Evolutionary conservation across 129 eudicot genomes (phyloP).

Genomic region (Helichrysum umbraculigerum): DNA sequence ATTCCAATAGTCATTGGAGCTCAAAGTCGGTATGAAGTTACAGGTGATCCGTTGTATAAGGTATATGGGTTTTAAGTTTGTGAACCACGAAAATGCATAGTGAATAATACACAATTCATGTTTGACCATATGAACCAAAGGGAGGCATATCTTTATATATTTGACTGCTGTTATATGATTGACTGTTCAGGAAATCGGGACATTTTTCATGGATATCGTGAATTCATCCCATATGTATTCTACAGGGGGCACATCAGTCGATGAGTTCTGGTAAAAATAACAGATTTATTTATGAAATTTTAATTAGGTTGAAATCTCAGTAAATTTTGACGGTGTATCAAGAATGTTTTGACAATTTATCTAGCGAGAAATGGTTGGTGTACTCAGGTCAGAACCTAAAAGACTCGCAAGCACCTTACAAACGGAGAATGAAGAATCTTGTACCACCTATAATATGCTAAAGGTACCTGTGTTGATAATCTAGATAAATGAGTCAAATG

Average conservation of each 20-base stretch:
- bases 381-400: constrained; percentile 74
- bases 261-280: constrained; percentile 69
- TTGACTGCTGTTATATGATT: constrained; percentile 12
- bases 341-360: constrained; percentile 14
- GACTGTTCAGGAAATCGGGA: constrained; percentile 76
- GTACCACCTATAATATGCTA: constrained; percentile 96
- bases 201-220: constrained; percentile 71
- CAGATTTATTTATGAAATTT: not conserved
- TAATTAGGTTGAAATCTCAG: not conserved
- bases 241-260: constrained; percentile 87
- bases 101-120: not conserved
- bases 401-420: constrained; percentile 60
- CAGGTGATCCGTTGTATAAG: constrained; percentile 84
- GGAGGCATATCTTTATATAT: constrained; percentile 1
- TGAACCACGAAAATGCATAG: not conserved
- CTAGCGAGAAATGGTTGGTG: constrained; percentile 5
- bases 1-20: constrained; percentile 90
- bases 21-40: constrained; percentile 80
- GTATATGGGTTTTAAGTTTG: constrained; percentile 27
- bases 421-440: constrained; percentile 83
- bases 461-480: constrained; percentile 46
- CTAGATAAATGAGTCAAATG: not conserved
- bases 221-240: constrained; percentile 80
- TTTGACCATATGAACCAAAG: constrained; percentile 11
- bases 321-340: not conserved